Evolutionary conservation across 805 yeast genomes (phyloP).

Genomic region (Wickerhamomyces pijperi): DNA sequence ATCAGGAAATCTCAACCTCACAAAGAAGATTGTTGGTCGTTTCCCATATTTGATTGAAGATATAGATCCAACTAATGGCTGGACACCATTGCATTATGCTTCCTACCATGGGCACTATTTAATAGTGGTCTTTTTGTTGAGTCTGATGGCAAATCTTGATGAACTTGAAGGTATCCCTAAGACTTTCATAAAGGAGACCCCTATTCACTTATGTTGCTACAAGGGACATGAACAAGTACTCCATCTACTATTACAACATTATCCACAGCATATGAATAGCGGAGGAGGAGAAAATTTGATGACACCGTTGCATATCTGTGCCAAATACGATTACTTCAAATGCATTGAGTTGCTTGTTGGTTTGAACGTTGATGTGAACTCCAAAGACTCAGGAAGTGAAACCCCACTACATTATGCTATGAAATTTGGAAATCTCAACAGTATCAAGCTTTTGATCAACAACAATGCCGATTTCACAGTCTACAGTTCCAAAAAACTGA

Average conservation of each 20-base stretch:
- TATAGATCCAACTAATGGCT: conserved; percentile 61
- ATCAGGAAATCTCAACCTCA: conserved; percentile 42
- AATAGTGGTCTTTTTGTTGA: conserved; percentile 35
- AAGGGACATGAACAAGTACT: conserved; percentile 62
- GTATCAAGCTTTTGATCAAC: conserved; percentile 40
- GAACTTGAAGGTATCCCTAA: conserved; percentile 37
- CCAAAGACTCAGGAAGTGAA: conserved; percentile 64
- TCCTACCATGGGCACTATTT: conserved; percentile 62
- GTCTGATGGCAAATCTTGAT: conserved; percentile 9
- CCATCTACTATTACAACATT: conserved; percentile 61
- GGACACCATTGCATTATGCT: conserved; percentile 79
- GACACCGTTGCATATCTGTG: conserved; percentile 64
- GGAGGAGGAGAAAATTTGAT: conserved; percentile 31
- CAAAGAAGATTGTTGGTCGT: conserved; percentile 50
- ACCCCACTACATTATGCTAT: conserved; percentile 80
- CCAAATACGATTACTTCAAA: conserved; percentile 45
- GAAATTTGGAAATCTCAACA: conserved; percentile 51
- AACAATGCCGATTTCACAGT: conserved; percentile 37
- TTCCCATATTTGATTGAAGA: conserved; percentile 63
- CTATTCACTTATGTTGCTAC: conserved; percentile 58
- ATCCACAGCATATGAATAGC: conserved; percentile 40
- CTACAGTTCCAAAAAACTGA: conserved; percentile 51
- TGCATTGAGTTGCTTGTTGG: conserved; percentile 57
- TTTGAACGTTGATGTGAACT: conserved; percentile 67
- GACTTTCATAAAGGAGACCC: conserved; percentile 48